Conservation (phyloP, 2,329 filamentous ascomycete genomes). For the Fonsecaea multimorphosa region DNA sequence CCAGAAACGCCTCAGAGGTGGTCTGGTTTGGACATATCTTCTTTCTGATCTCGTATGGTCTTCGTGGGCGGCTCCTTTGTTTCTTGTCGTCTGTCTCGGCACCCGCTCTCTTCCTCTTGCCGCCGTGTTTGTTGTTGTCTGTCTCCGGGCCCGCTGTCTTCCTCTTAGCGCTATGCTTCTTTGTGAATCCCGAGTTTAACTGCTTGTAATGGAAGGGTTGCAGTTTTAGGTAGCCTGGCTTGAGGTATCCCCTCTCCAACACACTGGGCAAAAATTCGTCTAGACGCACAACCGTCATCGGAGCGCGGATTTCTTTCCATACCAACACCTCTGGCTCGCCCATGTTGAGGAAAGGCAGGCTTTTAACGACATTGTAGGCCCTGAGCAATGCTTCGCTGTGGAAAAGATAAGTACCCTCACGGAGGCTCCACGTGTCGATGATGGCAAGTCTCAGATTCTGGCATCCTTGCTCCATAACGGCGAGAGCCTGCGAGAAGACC, state of each 20-base stretch:
- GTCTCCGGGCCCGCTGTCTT: neutral
- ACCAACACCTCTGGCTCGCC: conserved; percentile 1
- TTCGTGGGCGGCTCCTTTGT: neutral
- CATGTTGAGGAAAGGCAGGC: neutral
- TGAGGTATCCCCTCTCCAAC: neutral
- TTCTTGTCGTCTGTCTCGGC: neutral
- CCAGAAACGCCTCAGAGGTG: neutral
- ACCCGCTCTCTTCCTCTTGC: neutral
- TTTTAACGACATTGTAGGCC: neutral
- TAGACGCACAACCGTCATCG: neutral
- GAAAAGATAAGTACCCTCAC: neutral
- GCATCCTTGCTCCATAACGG: neutral
- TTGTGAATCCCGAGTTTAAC: neutral
- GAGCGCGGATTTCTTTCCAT: neutral
- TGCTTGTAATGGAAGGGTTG: neutral
- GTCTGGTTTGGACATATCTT: neutral
- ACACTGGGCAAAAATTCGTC: neutral
- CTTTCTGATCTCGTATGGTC: neutral
- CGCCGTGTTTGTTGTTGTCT: neutral
- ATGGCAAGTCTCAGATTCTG: neutral
- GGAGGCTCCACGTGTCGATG: neutral
- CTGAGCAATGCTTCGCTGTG: neutral
- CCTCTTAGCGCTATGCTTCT: neutral
- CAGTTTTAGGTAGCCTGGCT: neutral
- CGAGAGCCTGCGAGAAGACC: neutral